phyloP scores from a whole-genome alignment of 176 grass and related monocot genomes.

The Oryza officinalis region DNA sequence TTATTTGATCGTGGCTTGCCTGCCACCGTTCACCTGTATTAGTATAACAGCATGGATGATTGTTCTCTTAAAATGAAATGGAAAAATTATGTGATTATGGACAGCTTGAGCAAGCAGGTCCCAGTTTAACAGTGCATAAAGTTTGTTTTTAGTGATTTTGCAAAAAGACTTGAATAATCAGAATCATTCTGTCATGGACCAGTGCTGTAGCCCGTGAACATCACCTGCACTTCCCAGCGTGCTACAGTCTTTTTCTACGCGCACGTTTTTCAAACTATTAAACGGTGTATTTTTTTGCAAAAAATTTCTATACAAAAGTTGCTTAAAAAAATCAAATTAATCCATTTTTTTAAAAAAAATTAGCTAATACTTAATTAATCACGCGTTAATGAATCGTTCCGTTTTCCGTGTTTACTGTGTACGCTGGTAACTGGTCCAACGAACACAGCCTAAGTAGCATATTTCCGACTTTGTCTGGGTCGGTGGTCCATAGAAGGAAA shows the following conservation, averaged over 20 bases:
- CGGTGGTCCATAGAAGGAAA: conserved; percentile 17
- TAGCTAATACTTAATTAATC: no score
- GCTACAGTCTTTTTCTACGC: no score
- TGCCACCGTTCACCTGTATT: not conserved
- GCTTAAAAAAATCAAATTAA: no score
- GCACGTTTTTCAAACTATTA: no score
- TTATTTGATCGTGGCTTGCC: conserved; percentile 28
- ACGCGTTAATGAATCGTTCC: no score
- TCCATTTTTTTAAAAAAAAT: no score
- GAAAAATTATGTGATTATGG: not conserved
- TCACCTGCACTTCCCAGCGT: no score
- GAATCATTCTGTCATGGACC: conserved; percentile 34
- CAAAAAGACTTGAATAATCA: conserved; percentile 17
- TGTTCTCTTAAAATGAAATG: conserved; percentile 26
- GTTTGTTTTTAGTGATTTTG: conserved; percentile 25
- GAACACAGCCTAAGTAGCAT: no score
- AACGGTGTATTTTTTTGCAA: no score
- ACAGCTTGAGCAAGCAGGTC: conserved; percentile 26
- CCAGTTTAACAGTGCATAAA: conserved; percentile 28
- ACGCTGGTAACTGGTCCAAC: no score
- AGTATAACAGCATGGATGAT: not conserved
- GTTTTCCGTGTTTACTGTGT: no score
- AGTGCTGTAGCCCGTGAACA: conserved; percentile 30
- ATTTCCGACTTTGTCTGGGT: conserved; percentile 30
- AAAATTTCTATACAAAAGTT: no score